Evolutionary conservation across 441 rosid species (phyloP).

Genomic region (Populus trichocarpa): DNA sequence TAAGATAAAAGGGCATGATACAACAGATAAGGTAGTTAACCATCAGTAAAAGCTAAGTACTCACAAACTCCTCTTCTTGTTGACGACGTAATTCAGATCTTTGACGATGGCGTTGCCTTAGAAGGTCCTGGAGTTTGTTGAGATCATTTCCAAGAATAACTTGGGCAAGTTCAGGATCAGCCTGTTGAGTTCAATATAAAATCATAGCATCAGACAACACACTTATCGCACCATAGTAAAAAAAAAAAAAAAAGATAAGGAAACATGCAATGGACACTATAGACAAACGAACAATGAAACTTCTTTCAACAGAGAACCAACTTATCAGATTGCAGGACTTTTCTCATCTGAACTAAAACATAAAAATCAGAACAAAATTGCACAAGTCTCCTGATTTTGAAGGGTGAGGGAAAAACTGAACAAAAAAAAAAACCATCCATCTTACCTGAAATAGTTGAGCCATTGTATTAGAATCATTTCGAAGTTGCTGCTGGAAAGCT

Average conservation of each 20-base stretch:
- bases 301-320: not conserved
- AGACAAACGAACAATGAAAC: not conserved
- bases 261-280: not conserved
- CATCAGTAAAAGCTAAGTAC: slow-evolving; percentile 26
- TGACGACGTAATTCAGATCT: slow-evolving; percentile 58
- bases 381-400: not conserved
- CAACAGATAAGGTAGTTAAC: not conserved
- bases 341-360: not conserved
- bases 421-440: not conserved
- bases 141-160: slow-evolving; percentile 80
- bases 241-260: not conserved
- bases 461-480: slow-evolving; percentile 68
- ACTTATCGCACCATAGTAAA: not conserved
- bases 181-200: slow-evolving; percentile 32
- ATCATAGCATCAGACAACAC: not conserved
- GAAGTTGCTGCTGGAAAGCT: slow-evolving; percentile 79
- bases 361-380: not conserved
- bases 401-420: not conserved
- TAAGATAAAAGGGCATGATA: not conserved
- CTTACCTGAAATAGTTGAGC: slow-evolving; percentile 77
- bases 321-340: not conserved
- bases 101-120: slow-evolving; percentile 62
- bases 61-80: slow-evolving; percentile 79
- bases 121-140: slow-evolving; percentile 65
- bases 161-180: slow-evolving; percentile 95